Base-by-base conservation (phyloP, 805 yeast genomes). In the Zygoascus tannicola region DNA sequence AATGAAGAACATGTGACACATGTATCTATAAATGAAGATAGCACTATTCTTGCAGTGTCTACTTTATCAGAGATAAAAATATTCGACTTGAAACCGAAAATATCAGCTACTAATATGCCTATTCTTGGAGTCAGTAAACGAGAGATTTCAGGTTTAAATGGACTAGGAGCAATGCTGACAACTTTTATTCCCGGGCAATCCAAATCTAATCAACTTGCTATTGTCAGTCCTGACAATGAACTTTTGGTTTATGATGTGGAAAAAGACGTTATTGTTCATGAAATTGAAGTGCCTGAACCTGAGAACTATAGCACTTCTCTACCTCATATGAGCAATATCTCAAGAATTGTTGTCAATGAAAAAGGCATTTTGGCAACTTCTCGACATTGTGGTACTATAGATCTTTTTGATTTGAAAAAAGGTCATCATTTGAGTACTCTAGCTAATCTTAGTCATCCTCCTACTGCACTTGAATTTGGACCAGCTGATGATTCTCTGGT, bases 1-100 rank as follows among this genome's bases (percentile, higher is more conserved):
- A 92, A 81, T 50, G 94, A 84, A 26, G 96, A 86, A 50, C 83
- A 83, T 62, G 80, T 92, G 40, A 67, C 86, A 1, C 65, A 73
- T 30, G 85, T 82, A 47, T 70, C 77, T 7, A 58, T 88, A 34
- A 81, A 86, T 16, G 70, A 73, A 19, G 77, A 76, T 50, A 88
- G 84, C 2, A 66, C 75, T 28, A 68, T 77, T 22, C 63, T 92
- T 42, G 81, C 80, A 0, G 92, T 88, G 18, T 76, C 87, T 4
- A 78, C 94, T 36, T 65, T 78, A 36, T 67, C 78, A 12, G 70
- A 79, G 1, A 77, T 85, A 3, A 85, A 81, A 59, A 55, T 88
- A 1, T 90, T 86, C 58, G 68, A 68, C 47, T 66, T 90, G 35
- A 16, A 23, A n/a, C 16, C 20, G 16, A 15, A n/a, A 12, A n/a